Evolutionary conservation across 2,329 filamentous ascomycete genomes (phyloP).

Genomic region (Aspergillus glaucus): DNA sequence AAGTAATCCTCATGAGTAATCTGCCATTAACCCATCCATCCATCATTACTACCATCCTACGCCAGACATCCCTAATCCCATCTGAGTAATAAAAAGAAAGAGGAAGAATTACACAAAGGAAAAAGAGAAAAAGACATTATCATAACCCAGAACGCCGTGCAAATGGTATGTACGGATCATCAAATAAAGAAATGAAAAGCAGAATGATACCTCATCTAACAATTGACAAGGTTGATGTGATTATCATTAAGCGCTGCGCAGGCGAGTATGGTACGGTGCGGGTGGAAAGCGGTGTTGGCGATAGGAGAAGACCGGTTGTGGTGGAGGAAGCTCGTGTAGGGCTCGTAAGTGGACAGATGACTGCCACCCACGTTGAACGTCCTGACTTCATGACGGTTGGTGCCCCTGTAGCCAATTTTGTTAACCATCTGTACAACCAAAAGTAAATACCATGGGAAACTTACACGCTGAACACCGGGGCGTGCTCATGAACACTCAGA

Average conservation of each 20-base stretch:
- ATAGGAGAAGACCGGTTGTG: constrained; percentile 77
- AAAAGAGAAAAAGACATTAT: not conserved
- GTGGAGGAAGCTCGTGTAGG: constrained; percentile 81
- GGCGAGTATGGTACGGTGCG: constrained; percentile 84
- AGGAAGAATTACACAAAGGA: not conserved
- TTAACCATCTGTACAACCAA: no score
- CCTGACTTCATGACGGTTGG: constrained; percentile 79
- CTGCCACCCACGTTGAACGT: constrained; percentile 83
- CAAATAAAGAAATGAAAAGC: not conserved
- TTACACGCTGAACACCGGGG: constrained; percentile 91
- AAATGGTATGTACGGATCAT: not conserved
- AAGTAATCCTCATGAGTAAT: no score
- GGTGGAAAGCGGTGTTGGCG: constrained; percentile 86
- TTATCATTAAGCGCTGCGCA: constrained; percentile 81
- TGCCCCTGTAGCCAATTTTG: constrained; percentile 55
- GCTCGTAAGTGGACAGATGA: constrained; percentile 76
- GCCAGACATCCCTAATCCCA: not conserved
- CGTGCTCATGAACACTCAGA: constrained; percentile 88
- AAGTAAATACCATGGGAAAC: constrained; percentile 20
- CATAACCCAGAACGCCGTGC: not conserved
- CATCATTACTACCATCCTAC: not conserved
- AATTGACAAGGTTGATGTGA: constrained; percentile 83
- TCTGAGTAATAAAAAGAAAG: not conserved
- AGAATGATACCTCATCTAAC: constrained; percentile 30
- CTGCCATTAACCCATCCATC: not conserved